These are phyloP conservation scores for Alternaria arborescens DNA, from an alignment of 2,329 filamentous ascomycete species.

Conservation along the genomic window DNA sequence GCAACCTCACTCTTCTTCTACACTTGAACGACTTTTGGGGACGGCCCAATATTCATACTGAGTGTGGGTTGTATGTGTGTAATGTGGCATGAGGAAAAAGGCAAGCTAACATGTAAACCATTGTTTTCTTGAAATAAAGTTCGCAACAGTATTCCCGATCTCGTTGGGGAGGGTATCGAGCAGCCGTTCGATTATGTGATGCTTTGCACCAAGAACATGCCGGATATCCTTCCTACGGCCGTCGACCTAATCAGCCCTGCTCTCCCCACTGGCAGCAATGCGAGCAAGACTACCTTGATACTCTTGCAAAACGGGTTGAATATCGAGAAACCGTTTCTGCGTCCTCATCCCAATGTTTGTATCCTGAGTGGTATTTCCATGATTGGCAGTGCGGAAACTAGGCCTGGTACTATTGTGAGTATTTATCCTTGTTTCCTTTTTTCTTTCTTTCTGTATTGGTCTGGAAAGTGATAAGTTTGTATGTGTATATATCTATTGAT, in stretches of 20 bases:
- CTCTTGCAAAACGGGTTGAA: slow-evolving; percentile 71
- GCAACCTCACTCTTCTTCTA: neutral
- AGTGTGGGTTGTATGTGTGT: too few species aligned
- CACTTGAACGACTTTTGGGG: too few species aligned
- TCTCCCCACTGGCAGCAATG: slow-evolving; percentile 53
- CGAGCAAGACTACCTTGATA: slow-evolving; percentile 61
- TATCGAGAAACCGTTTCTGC: slow-evolving; percentile 65
- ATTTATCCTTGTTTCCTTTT: too few species aligned
- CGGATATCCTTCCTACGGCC: slow-evolving; percentile 61
- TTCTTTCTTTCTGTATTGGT: too few species aligned
- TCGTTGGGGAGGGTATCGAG: slow-evolving; percentile 42
- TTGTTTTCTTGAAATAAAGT: slow-evolving; percentile 46
- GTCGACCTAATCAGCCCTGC: slow-evolving; percentile 62
- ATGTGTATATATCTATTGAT: too few species aligned
- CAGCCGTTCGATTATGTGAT: slow-evolving; percentile 65
- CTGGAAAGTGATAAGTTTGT: too few species aligned
- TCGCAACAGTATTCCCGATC: slow-evolving; percentile 59
- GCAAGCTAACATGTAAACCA: neutral
- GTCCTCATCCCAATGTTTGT: slow-evolving; percentile 61
- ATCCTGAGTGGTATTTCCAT: slow-evolving; percentile 63
- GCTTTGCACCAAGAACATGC: slow-evolving; percentile 66
- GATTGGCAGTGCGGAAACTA: slow-evolving; percentile 61
- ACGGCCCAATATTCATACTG: too few species aligned
- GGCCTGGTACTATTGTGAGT: slow-evolving; percentile 56
- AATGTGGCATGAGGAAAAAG: too few species aligned